phyloP scores from a whole-genome alignment of 257 asterid genomes.

The Solanum clarkiae region DNA sequence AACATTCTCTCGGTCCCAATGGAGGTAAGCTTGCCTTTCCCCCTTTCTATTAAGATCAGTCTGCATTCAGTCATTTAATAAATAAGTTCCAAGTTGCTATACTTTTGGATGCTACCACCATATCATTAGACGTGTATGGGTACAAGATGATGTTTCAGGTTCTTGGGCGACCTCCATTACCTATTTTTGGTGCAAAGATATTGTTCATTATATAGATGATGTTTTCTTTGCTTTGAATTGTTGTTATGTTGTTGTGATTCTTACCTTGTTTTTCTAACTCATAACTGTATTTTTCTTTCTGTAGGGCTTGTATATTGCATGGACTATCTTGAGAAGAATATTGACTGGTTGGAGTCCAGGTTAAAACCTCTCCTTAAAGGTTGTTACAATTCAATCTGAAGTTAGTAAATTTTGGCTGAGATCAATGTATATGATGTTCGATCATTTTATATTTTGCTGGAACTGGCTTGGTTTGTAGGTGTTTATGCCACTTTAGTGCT shows the following conservation, averaged over 20 bases:
- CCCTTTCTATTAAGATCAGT: background rate
- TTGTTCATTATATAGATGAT: background rate
- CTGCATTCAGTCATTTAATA: background rate
- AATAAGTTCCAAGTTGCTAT: background rate
- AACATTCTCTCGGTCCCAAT: conserved; percentile 96
- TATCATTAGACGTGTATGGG: background rate
- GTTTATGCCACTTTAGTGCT: background rate
- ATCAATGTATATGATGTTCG: background rate
- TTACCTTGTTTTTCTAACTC: background rate
- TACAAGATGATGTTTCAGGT: background rate
- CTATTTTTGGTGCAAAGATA: background rate
- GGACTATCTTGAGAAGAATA: conserved; percentile 91
- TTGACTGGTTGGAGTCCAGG: conserved; percentile 83
- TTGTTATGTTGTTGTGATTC: background rate
- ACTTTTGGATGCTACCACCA: background rate
- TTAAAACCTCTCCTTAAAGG: conserved; percentile 86
- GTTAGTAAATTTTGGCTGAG: background rate
- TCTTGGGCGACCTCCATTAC: background rate
- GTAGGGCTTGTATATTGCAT: conserved; percentile 95
- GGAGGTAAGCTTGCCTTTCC: conserved; percentile 51
- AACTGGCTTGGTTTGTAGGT: background rate
- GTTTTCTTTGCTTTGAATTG: background rate
- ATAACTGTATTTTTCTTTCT: background rate
- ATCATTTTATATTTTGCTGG: background rate
- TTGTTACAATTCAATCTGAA: conserved; percentile 11